phyloP scores from a whole-genome alignment of 352 stramenopile genomes.

The Globisporangium lucens region DNA sequence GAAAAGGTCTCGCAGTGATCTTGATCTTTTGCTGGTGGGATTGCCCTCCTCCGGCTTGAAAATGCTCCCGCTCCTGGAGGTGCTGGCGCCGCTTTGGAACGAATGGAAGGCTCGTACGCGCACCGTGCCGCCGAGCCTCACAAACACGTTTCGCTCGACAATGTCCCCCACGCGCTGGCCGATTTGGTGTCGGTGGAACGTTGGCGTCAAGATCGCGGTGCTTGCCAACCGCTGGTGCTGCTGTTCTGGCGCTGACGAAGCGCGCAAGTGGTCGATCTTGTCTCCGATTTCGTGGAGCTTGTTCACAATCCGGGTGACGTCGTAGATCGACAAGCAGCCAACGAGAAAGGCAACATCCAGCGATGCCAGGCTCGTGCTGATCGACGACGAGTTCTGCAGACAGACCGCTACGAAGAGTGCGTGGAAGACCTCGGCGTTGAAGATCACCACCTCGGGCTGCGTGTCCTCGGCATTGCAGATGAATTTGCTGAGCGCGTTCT shows the following conservation, averaged over 20 bases:
- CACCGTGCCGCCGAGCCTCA: not conserved
- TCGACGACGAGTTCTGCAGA: conserved; percentile 31
- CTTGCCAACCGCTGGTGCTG: not conserved
- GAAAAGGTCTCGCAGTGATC: not conserved
- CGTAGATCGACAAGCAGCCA: not conserved
- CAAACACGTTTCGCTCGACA: not conserved
- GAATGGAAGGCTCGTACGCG: not conserved
- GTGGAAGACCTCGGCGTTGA: conserved; percentile 57
- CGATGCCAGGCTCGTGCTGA: conserved; percentile 25
- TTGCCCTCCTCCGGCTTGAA: not conserved
- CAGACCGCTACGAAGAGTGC: conserved; percentile 39
- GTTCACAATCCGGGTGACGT: not conserved
- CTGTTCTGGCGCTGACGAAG: not conserved
- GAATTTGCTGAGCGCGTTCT: conserved; percentile 8
- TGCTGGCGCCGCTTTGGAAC: not conserved
- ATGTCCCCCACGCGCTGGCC: not conserved
- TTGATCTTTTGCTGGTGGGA: not conserved
- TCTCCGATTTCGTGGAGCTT: not conserved
- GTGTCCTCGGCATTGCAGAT: conserved; percentile 20
- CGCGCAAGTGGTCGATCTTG: not conserved
- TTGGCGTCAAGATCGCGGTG: not conserved
- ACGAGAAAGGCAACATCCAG: conserved; percentile 13
- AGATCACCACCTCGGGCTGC: conserved; percentile 40
- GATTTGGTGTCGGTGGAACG: not conserved
- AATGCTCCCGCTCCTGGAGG: not conserved